phyloP scores from a whole-genome alignment of 140 eudicot species.

The Senecio squalidus region DNA sequence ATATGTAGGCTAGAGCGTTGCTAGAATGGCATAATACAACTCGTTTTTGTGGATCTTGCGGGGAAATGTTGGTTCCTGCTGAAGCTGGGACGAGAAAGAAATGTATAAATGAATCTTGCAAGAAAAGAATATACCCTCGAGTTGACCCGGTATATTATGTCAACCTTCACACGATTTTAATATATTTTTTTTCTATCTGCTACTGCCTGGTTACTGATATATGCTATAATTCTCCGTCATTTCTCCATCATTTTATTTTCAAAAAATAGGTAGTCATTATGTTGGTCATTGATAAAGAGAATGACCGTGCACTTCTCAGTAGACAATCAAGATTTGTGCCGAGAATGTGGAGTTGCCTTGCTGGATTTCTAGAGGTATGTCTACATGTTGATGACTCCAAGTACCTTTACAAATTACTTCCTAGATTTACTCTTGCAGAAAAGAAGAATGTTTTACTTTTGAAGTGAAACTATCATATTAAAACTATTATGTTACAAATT shows the following conservation, averaged over 20 bases:
- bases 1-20: conserved; percentile 68
- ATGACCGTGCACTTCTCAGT: conserved; percentile 67
- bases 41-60: conserved; percentile 86
- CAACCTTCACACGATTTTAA: neutral
- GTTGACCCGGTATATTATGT: conserved; percentile 65
- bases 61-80: conserved; percentile 52
- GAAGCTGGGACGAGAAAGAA: conserved; percentile 90
- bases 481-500: neutral
- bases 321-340: conserved; percentile 79
- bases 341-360: conserved; percentile 93
- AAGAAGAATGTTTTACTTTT: neutral
- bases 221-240: neutral
- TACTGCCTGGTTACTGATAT: neutral
- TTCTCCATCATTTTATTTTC: neutral
- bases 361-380: conserved; percentile 83
- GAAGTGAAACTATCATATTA: neutral
- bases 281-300: conserved; percentile 81
- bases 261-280: conserved; percentile 83
- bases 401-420: too few relatives aligned
- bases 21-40: conserved; percentile 76
- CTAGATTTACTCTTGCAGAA: too few relatives aligned
- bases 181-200: neutral
- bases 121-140: conserved; percentile 83
- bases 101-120: conserved; percentile 67
- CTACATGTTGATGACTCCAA: too few relatives aligned